Evolutionary conservation across 352 stramenopile genomes (phyloP).

Genomic region (Globisporangium nodosum): DNA sequence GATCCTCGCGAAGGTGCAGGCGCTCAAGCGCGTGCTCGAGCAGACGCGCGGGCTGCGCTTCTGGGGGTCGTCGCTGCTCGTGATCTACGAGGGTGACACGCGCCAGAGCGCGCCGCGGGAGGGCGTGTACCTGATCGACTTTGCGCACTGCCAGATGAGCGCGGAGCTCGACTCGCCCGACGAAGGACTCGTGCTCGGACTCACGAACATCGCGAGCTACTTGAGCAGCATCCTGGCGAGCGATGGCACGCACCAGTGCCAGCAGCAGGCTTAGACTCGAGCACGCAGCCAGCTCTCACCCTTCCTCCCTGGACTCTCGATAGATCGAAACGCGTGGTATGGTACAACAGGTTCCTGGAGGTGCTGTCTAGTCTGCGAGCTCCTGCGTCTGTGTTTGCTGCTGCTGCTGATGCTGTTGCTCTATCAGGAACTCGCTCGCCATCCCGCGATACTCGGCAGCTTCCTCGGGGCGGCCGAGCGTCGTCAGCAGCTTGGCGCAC

Average conservation of each 20-base stretch:
- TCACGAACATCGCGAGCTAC: slow-evolving; percentile 51
- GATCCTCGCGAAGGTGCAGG: slow-evolving; percentile 36
- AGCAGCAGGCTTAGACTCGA: neutral
- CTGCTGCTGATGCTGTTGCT: slow-evolving; percentile 3
- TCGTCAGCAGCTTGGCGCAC: slow-evolving; percentile 59
- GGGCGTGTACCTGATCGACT: slow-evolving; percentile 73
- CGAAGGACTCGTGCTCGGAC: slow-evolving; percentile 58
- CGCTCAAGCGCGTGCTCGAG: slow-evolving; percentile 36
- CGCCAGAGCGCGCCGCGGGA: slow-evolving; percentile 15
- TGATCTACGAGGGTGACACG: slow-evolving; percentile 72
- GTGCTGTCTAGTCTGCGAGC: neutral
- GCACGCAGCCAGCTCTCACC: neutral
- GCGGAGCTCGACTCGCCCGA: slow-evolving; percentile 39
- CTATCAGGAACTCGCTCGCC: slow-evolving; percentile 34
- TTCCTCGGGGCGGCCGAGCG: slow-evolving; percentile 62
- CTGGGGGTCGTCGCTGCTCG: slow-evolving; percentile 65
- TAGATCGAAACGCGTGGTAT: neutral
- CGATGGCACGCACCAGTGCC: neutral
- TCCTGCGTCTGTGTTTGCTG: neutral
- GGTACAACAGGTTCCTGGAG: neutral
- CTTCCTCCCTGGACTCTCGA: neutral
- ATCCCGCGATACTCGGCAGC: slow-evolving; percentile 61
- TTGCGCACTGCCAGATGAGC: slow-evolving; percentile 75
- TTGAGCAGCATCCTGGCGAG: slow-evolving; percentile 30
- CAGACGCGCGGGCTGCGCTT: slow-evolving; percentile 56